These are phyloP conservation scores for Golubevia sp. DNA, from an alignment of 1,284 basidiomycete genomes.

Conservation along the genomic window DNA sequence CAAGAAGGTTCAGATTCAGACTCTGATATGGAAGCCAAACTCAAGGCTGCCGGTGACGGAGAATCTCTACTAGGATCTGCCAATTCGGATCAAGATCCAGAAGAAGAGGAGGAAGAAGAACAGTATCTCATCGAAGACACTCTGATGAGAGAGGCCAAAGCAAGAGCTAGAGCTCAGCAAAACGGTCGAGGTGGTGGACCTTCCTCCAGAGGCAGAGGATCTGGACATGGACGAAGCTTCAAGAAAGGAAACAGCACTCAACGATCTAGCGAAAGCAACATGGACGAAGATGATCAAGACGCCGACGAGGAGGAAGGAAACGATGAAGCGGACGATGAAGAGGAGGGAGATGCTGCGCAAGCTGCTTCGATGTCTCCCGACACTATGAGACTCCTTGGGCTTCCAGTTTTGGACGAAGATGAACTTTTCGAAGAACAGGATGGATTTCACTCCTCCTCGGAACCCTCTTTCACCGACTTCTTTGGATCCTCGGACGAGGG, in stretches of 20 bases:
- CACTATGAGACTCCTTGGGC: constrained; percentile 36
- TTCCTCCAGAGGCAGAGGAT: not conserved
- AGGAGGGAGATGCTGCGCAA: constrained; percentile 18
- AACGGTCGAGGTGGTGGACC: not conserved
- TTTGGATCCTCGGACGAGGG: constrained; percentile 48
- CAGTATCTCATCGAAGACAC: constrained; percentile 54
- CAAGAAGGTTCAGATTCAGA: constrained; percentile 38
- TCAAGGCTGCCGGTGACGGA: constrained; percentile 50
- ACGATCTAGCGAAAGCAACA: not conserved
- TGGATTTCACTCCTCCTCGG: constrained; percentile 52
- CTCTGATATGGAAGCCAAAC: constrained; percentile 51
- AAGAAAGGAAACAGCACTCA: not conserved
- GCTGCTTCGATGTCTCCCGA: constrained; percentile 40
- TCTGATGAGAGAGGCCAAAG: constrained; percentile 11
- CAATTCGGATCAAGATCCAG: constrained; percentile 42
- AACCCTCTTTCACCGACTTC: constrained; percentile 59
- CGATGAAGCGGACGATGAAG: constrained; percentile 19
- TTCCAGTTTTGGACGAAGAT: constrained; percentile 31
- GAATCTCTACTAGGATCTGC: constrained; percentile 58
- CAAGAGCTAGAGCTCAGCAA: not conserved
- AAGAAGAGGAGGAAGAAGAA: constrained; percentile 46
- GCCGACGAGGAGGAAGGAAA: constrained; percentile 11
- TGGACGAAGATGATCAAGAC: constrained; percentile 15
- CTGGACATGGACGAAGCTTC: not conserved
- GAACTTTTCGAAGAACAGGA: constrained; percentile 54